Evolutionary conservation across 371 early-diverging fungal genomes (phyloP), one percentile per base, ranked within the genome.

Genomic region (Mucor mucedo): DNA sequence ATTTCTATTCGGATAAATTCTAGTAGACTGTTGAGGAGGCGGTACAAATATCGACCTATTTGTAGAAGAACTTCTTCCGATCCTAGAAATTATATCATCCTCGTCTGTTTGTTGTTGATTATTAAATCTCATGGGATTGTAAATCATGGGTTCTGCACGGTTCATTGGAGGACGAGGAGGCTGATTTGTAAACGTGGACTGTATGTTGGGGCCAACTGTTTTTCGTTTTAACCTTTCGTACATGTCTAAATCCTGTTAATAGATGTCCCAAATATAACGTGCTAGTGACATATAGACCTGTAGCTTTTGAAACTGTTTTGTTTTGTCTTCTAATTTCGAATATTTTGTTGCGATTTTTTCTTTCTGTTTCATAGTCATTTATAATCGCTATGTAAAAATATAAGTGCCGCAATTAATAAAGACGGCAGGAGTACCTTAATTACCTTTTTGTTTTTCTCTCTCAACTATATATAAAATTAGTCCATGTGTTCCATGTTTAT

Each of bases 301-400:
- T 28, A 89, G 57, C 44, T 83, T 89, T 33, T 89, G 86, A 45
- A 92, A 80, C 54, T 91, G 93, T 11, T 87, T 76, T 35, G 70
- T 62, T 50, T 88, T 91, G 53, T 92, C 91, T 14, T 86, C 86
- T 32, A 85, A 56, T 52, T 87, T 83, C 5, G 78, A 82, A 4
- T 66, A 63, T 21, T 60, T 28, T 89, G 84, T 16, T 82, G 82
- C 4, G 65, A 58, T 16, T 77, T 76, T 7, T 71, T 70, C 38
- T 80, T 54, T 89, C 91, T 8, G 78, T 63, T 59, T 91, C 88
- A 11, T 74, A 69, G 76, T 85, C 72, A 70, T 76, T 65, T 68
- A 65, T 44, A 71, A 69, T 2, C 3, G 53, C 87, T 85, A 58
- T 11, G 45, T 28, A 40, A 50, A 62, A 39, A 30, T 38, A 32